Base-by-base conservation (phyloP, 768 basidiomycete species). In the Glaciozyma antarctica region DNA sequence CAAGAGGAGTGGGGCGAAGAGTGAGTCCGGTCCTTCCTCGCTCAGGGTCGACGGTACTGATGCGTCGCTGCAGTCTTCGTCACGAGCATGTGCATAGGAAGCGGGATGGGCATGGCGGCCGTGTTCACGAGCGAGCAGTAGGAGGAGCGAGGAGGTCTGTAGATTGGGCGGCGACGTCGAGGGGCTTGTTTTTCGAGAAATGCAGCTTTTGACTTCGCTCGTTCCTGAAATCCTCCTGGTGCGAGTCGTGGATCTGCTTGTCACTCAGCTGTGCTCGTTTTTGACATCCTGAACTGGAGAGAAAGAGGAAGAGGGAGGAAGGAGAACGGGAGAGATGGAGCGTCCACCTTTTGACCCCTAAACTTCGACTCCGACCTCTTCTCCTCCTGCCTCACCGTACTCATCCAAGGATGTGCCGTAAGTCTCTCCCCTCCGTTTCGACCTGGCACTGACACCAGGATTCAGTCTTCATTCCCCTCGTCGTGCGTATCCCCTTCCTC, bases 71-170 rank as follows among this genome's bases (percentile, higher is more conserved):
- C 5, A 41, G 78, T 94, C 68, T 91, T 94, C 70, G 85, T 88
- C 41, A 92, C 89, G 3, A 86, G 84, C 70, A 94, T 94, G 91
- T 93, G 90, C 75, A 86, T 91, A 73, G 90, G 89, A 10, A 84
- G 82, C 19, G 88, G 61, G 38, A 32, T 60, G 28, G 32, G 72
- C 9, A 90, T 91, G 88, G 88, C 88, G 41, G 87, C 84, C 53
- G 80, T 91, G 3, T 87, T 91, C 73, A 87, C 89, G 62, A 88
- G 80, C 76, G 90, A 92, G 81, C 72, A 73, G 66, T 73, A 61
- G 45, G 24, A 38, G 52, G 30, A 54, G 17, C 22, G 51, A 17
- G 30, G 32, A 32, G 9, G 28, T 30, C 24, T 30, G 30, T 17
- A 52, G 7, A 24, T 52, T 28, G 51, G 26, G 26, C 10, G 12